Evolutionary conservation across 495 filamentous ascomycete species (phyloP).

Genomic region (Evansstolkia leycettana): DNA sequence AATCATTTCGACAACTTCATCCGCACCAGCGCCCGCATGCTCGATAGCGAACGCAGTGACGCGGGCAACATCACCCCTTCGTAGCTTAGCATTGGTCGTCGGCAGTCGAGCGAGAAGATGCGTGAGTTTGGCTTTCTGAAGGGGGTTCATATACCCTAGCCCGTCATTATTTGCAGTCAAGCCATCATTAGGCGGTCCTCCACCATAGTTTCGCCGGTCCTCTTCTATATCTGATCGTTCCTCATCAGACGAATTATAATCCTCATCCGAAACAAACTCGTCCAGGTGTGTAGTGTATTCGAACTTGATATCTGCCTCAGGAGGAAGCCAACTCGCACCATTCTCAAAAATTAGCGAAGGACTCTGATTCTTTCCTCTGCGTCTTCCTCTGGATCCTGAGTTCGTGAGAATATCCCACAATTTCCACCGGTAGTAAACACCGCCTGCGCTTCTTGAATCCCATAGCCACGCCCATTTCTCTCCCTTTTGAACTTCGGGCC

Average conservation of each 20-base stretch:
- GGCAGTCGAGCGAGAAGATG: conserved; percentile 73
- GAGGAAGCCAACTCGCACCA: conserved; percentile 56
- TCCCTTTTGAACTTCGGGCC: conserved; percentile 64
- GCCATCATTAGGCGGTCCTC: conserved; percentile 38
- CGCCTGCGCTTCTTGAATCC: conserved; percentile 69
- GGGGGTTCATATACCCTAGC: conserved; percentile 65
- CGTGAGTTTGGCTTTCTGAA: conserved; percentile 72
- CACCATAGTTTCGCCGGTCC: conserved; percentile 41
- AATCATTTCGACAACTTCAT: conserved; percentile 84
- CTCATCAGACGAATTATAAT: conserved; percentile 81
- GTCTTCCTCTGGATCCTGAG: conserved; percentile 12
- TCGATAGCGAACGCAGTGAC: conserved; percentile 84
- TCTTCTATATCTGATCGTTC: conserved; percentile 71
- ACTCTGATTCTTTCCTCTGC: conserved; percentile 14
- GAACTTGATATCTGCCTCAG: conserved; percentile 52
- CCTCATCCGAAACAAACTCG: conserved; percentile 68
- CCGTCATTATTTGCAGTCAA: conserved; percentile 33
- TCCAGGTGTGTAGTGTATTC: conserved; percentile 62
- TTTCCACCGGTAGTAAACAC: conserved; percentile 83
- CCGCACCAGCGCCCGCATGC: conserved; percentile 64
- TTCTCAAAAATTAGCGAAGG: conserved; percentile 51
- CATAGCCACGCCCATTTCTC: conserved; percentile 92
- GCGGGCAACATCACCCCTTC: conserved; percentile 77
- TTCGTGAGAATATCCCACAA: conserved; percentile 71
- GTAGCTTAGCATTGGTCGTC: conserved; percentile 57